phyloP scores from a whole-genome alignment of 306 rosid species.

The Castanopsis chinensis region DNA sequence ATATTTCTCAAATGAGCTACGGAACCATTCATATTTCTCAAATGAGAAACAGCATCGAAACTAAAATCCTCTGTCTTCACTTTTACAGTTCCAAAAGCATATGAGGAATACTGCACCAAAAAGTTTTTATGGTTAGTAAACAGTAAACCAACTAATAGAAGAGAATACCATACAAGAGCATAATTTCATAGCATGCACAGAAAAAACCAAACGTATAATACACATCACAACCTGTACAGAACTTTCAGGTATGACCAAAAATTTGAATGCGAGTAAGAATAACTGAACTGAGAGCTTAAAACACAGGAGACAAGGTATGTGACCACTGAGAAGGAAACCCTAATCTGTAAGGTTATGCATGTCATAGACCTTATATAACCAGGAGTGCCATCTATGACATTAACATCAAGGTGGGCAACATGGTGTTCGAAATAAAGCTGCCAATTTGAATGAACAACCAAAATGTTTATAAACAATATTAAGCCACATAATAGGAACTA shows the following conservation, averaged over 20 bases:
- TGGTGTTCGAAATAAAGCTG: background rate
- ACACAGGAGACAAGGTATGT: slow-evolving; percentile 3
- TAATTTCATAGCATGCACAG: background rate
- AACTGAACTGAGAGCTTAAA: background rate
- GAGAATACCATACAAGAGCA: background rate
- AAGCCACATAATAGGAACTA: background rate
- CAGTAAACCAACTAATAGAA: slow-evolving; percentile 16
- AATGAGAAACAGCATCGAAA: slow-evolving; percentile 31
- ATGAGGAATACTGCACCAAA: slow-evolving; percentile 34
- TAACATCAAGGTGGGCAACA: background rate
- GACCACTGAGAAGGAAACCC: background rate
- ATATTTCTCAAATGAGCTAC: slow-evolving; percentile 2
- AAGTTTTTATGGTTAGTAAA: slow-evolving; percentile 11
- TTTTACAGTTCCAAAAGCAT: slow-evolving; percentile 32
- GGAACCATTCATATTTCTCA: slow-evolving; percentile 11
- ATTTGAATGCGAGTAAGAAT: background rate
- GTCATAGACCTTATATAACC: background rate
- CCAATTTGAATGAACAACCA: background rate
- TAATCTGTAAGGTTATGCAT: background rate
- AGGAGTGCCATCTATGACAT: background rate
- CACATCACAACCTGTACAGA: background rate
- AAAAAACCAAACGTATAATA: background rate
- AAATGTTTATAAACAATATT: background rate
- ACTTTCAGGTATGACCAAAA: background rate
- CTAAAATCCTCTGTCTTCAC: slow-evolving; percentile 48